A percentile compares a stretch with the other conserved stretches of the same genome.
These are phyloP conservation scores for Coemansia furcata DNA, from an alignment of 192 early-diverging fungal species.

Conservation along the genomic window DNA sequence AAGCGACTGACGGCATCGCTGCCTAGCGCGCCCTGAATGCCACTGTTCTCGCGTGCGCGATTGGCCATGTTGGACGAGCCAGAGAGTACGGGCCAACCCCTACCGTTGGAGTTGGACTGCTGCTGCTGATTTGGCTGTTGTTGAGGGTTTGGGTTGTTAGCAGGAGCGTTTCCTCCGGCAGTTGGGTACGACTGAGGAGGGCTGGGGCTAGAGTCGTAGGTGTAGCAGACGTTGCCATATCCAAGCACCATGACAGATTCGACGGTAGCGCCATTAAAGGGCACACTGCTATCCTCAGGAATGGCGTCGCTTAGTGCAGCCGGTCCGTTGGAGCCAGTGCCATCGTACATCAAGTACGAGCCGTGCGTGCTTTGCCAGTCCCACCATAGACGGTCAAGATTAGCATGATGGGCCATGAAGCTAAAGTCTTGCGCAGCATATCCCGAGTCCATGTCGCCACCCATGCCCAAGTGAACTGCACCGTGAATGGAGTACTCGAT, in stretches of 20 bases:
- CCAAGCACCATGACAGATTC: constrained; percentile 50
- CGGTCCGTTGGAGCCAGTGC: constrained; percentile 23
- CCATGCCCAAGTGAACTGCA: constrained; percentile 45
- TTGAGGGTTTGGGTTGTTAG: constrained; percentile 1
- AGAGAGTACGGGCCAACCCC: constrained; percentile 9
- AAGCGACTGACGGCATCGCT: constrained; percentile 33
- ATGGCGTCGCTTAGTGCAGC: constrained; percentile 33
- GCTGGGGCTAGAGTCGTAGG: constrained; percentile 34
- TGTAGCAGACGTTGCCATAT: constrained; percentile 51
- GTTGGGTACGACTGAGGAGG: constrained; percentile 36
- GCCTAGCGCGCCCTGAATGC: constrained; percentile 33
- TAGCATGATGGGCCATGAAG: constrained; percentile 55
- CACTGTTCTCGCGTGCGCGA: constrained; percentile 23
- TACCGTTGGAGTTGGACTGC: constrained; percentile 6
- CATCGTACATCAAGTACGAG: constrained; percentile 41
- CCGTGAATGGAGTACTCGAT: constrained; percentile 53
- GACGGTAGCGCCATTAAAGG: constrained; percentile 35
- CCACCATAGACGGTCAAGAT: constrained; percentile 54
- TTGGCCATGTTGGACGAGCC: constrained; percentile 28
- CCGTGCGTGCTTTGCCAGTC: constrained; percentile 53
- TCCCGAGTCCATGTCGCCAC: constrained; percentile 49
- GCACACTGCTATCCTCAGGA: constrained; percentile 31
- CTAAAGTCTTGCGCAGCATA: constrained; percentile 53
- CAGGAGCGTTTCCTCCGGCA: constrained; percentile 7
- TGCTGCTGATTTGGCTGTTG: constrained; percentile 12